phyloP scores from a whole-genome alignment of 768 basidiomycete genomes.

The Asterophora parasitica region DNA sequence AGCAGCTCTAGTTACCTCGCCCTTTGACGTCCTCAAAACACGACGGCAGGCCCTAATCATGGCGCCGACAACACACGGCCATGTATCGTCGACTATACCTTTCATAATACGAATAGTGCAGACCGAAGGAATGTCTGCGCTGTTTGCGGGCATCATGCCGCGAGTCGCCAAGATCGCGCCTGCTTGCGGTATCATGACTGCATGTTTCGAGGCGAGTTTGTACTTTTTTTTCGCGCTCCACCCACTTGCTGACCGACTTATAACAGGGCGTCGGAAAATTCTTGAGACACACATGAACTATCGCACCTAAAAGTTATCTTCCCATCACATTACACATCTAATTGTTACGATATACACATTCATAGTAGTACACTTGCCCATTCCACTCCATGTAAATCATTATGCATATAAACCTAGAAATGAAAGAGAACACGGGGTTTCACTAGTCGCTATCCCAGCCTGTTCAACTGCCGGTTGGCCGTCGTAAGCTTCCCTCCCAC shows the following conservation, averaged over 20 bases:
- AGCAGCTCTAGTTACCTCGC: slow-evolving; percentile 86
- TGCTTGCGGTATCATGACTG: slow-evolving; percentile 98
- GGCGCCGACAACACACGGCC: slow-evolving; percentile 42
- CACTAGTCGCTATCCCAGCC: slow-evolving; percentile 45
- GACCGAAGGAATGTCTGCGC: slow-evolving; percentile 71
- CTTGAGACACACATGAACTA: slow-evolving; percentile 33
- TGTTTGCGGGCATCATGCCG: slow-evolving; percentile 83
- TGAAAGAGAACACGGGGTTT: neutral
- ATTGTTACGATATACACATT: slow-evolving; percentile 13
- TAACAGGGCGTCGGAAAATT: slow-evolving; percentile 55
- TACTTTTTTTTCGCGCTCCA: neutral
- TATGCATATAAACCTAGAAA: neutral
- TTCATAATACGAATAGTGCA: slow-evolving; percentile 65
- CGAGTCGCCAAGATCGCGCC: slow-evolving; percentile 95
- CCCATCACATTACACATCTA: slow-evolving; percentile 9
- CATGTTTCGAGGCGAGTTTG: slow-evolving; percentile 78
- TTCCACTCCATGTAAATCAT: slow-evolving; percentile 3
- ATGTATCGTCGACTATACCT: slow-evolving; percentile 50
- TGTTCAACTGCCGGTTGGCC: slow-evolving; percentile 80
- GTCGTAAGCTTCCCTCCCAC: slow-evolving; percentile 74
- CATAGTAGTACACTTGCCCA: slow-evolving; percentile 12
- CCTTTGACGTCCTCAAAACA: slow-evolving; percentile 97
- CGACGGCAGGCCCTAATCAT: slow-evolving; percentile 82
- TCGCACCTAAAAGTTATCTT: slow-evolving; percentile 9
- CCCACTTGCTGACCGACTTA: slow-evolving; percentile 6